phyloP scores from a whole-genome alignment of 1,284 basidiomycete genomes.

The Termitomyces sp. region DNA sequence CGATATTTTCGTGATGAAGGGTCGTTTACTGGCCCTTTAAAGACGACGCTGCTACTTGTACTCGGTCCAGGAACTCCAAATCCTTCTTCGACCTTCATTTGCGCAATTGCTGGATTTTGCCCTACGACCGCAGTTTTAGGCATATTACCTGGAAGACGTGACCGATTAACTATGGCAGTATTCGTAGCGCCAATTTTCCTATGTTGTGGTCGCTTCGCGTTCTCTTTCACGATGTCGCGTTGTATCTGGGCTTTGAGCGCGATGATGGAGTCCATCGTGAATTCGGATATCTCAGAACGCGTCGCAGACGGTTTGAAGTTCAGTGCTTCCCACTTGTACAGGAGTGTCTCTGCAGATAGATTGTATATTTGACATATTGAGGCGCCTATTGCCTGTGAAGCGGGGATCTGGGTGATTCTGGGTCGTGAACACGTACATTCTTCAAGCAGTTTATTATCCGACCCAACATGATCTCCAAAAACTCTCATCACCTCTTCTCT shows the following conservation, averaged over 20 bases:
- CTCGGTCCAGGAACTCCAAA: constrained; percentile 20
- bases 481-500: constrained; percentile 24
- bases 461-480: constrained; percentile 30
- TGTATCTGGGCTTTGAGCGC: constrained; percentile 52
- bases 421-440: constrained; percentile 38
- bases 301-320: constrained; percentile 34
- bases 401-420: not conserved
- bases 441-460: constrained; percentile 36
- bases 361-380: constrained; percentile 64
- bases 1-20: constrained; percentile 38
- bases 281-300: constrained; percentile 33
- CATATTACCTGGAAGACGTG: constrained; percentile 26
- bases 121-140: constrained; percentile 19
- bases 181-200: constrained; percentile 23
- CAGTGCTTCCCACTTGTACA: constrained; percentile 68
- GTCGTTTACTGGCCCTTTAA: constrained; percentile 41
- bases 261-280: constrained; percentile 47
- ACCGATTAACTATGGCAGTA: constrained; percentile 29
- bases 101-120: constrained; percentile 12
- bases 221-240: constrained; percentile 42
- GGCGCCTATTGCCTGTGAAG: constrained; percentile 39
- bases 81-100: constrained; percentile 32
- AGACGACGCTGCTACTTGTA: constrained; percentile 40
- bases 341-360: constrained; percentile 50
- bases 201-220: constrained; percentile 30